Evolutionary conservation across 2,329 filamentous ascomycete genomes (phyloP).

Genomic region (Diplodia intermedia): DNA sequence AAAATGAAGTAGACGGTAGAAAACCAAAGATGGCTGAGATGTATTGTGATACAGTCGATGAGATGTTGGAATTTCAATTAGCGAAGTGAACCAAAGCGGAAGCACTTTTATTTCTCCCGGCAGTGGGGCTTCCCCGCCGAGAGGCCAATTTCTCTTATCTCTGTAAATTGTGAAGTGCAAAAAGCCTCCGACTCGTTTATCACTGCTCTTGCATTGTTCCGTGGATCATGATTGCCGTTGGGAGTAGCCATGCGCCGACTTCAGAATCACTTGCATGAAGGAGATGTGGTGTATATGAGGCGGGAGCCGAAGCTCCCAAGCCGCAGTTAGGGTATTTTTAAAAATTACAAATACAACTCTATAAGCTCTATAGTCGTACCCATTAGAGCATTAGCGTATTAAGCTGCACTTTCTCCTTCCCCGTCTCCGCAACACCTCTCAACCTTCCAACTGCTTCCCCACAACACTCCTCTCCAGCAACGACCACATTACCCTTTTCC

Average conservation of each 20-base stretch:
- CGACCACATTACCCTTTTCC: neutral
- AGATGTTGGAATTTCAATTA: too few relatives aligned
- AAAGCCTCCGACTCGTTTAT: too few relatives aligned
- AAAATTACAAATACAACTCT: constrained; percentile 31
- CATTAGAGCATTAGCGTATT: constrained; percentile 30
- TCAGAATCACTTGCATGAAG: constrained; percentile 6
- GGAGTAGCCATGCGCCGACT: neutral
- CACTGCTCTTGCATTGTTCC: neutral
- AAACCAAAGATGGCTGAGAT: too few relatives aligned
- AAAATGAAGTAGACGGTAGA: too few relatives aligned
- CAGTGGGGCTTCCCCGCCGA: too few relatives aligned
- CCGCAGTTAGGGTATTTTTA: constrained; percentile 26
- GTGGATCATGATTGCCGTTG: neutral
- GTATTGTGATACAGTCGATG: too few relatives aligned
- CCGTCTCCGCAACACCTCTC: neutral
- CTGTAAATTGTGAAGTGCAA: too few relatives aligned
- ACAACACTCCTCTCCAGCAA: neutral
- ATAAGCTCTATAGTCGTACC: constrained; percentile 21
- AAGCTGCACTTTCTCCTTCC: constrained; percentile 19
- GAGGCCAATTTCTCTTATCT: too few relatives aligned
- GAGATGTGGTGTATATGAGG: neutral
- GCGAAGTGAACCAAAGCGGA: too few relatives aligned
- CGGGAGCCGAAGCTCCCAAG: constrained; percentile 16
- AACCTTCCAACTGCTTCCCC: constrained; percentile 2
- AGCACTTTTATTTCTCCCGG: too few relatives aligned